Evolutionary conservation across 2,329 filamentous ascomycete genomes (phyloP), one percentile per base, ranked within the genome.

Genomic region (Canariomyces notabilis): DNA sequence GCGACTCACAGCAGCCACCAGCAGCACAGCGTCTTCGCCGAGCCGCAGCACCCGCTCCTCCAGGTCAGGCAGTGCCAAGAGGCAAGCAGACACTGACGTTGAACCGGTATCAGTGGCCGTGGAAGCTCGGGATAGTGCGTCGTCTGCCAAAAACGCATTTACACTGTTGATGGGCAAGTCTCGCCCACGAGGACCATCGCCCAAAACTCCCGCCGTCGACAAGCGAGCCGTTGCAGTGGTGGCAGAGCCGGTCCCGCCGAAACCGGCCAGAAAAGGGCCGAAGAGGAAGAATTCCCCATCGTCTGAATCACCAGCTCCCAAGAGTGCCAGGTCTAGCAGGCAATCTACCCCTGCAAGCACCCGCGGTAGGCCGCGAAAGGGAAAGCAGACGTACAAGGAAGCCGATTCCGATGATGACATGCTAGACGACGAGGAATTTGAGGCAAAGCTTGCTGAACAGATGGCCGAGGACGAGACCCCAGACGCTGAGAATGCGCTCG

Each of bases 391-490:
- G 0, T 81, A 82, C 55, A 67, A 73, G 59, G 67, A 83, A 50
- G 64, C 80, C 56, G 67, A 87, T 26, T 77, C 77, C 1, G 79
- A 83, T 32, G 76, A 80, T 22, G 77, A 81, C 44, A 65, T 69
- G 52, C 69, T 96, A 8, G 90, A 85, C 5, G 91, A 97, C 53
- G 79, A 85, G 22, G 84, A 88, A 54, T 97, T 93, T 59, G 90
- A 95, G 63, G 76, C 81, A 0, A 85, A 85, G 53, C 71, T 95
- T 1, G 84, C 86, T 5, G 72, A 81, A 2, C 80, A 85, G 49
- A 67, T 82, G 19, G 68, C 64, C 1, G 61, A 67, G 1, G 67
- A 69, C 9, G 67, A 74, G 0, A 60, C 64, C 0, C 64, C 68
- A 0, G 59, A 67, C 2, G 48, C 61, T 15, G 59, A 63, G 11